Conservation (phyloP, 2,329 filamentous ascomycete genomes). For the Trichoderma koningiopsis region DNA sequence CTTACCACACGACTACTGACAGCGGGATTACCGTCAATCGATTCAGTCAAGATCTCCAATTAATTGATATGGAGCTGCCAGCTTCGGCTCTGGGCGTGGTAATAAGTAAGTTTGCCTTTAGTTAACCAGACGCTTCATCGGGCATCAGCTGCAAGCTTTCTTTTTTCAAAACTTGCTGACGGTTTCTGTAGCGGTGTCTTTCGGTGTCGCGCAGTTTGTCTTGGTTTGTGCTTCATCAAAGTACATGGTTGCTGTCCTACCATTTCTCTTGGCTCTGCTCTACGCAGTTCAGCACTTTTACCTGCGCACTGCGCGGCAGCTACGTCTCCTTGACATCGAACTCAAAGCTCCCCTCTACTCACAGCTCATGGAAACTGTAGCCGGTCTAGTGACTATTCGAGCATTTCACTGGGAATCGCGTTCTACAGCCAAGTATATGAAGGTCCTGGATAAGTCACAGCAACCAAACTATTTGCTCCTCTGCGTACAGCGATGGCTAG, state of each 20-base stretch:
- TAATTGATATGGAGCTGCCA: conserved; percentile 43
- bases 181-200: conserved; percentile 38
- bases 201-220: conserved; percentile 33
- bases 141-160: neutral
- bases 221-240: conserved; percentile 29
- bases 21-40: conserved; percentile 22
- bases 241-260: conserved; percentile 50
- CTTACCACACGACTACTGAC: neutral
- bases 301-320: conserved; percentile 43
- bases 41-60: conserved; percentile 46
- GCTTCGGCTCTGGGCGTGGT: conserved; percentile 25
- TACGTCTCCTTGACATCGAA: conserved; percentile 43
- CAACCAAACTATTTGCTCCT: conserved; percentile 54
- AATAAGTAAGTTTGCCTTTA: neutral
- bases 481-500: conserved; percentile 55
- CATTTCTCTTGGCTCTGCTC: conserved; percentile 36
- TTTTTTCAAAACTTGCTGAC: conserved; percentile 32
- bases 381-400: conserved; percentile 51
- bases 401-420: conserved; percentile 52
- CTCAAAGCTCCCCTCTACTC: conserved; percentile 41
- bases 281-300: conserved; percentile 34
- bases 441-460: conserved; percentile 51
- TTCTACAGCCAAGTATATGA: conserved; percentile 44
- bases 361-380: conserved; percentile 47
- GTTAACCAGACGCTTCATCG: neutral